phyloP scores from a whole-genome alignment of 208 protist species.

The Endotrypanum monterogeii region DNA sequence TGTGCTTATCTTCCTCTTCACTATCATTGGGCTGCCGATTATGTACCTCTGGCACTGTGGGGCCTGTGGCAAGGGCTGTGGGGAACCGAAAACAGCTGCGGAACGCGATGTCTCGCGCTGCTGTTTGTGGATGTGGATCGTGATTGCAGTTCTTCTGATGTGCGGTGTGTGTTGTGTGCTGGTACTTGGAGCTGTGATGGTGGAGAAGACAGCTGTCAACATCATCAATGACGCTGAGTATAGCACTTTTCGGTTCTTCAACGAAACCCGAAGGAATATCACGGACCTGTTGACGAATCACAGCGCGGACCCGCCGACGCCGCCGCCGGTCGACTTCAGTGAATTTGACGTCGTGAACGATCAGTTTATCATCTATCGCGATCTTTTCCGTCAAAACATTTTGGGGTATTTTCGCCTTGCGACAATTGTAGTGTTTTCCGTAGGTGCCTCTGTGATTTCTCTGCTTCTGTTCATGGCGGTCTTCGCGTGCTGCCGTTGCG shows the following conservation, averaged over 20 bases:
- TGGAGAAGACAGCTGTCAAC: slow-evolving; percentile 31
- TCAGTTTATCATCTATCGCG: slow-evolving; percentile 32
- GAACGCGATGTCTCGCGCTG: slow-evolving; percentile 38
- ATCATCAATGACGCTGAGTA: slow-evolving; percentile 38
- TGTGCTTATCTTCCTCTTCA: slow-evolving; percentile 57
- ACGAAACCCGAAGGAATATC: slow-evolving; percentile 37
- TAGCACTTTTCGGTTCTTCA: slow-evolving; percentile 53
- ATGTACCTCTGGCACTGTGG: slow-evolving; percentile 62
- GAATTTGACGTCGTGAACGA: slow-evolving; percentile 44
- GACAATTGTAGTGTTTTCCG: slow-evolving; percentile 51
- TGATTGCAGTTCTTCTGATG: slow-evolving; percentile 49
- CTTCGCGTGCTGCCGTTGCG: slow-evolving; percentile 58
- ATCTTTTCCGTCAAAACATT: slow-evolving; percentile 40
- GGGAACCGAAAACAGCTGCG: slow-evolving; percentile 27
- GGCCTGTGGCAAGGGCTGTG: slow-evolving; percentile 37
- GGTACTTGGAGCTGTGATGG: slow-evolving; percentile 50
- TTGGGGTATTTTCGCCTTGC: slow-evolving; percentile 70
- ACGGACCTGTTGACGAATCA: slow-evolving; percentile 40
- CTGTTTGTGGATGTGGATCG: slow-evolving; percentile 74
- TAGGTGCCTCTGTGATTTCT: slow-evolving; percentile 52
- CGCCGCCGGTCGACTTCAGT: slow-evolving; percentile 31
- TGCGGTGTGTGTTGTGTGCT: slow-evolving; percentile 61
- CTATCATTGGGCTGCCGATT: slow-evolving; percentile 57
- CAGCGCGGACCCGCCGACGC: slow-evolving; percentile 27
- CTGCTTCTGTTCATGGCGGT: slow-evolving; percentile 61